phyloP scores from a whole-genome alignment of 768 basidiomycete species.

The Inosperma sp. region DNA sequence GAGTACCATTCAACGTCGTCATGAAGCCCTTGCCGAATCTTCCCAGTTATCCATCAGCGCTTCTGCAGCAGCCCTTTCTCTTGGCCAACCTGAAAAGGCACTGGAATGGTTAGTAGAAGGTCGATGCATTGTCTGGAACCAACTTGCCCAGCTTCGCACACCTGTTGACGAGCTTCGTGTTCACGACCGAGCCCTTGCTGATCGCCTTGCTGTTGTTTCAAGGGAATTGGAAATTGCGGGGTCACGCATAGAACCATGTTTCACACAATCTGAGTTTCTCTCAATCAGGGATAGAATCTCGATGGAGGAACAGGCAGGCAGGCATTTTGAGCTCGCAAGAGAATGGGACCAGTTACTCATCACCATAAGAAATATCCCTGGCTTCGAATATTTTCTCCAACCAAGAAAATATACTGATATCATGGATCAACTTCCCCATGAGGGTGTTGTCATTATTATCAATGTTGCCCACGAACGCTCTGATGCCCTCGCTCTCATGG shows the following conservation, averaged over 20 bases:
- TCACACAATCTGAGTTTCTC: neutral
- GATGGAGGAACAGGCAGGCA: conserved; percentile 14
- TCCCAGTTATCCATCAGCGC: conserved; percentile 3
- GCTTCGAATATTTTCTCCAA: conserved; percentile 20
- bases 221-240: conserved; percentile 10
- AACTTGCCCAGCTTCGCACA: conserved; percentile 21
- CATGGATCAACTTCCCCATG: conserved; percentile 6
- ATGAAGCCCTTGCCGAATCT: neutral
- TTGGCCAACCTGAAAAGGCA: neutral
- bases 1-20: conserved; percentile 5
- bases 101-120: conserved; percentile 34
- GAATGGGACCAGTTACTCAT: conserved; percentile 19
- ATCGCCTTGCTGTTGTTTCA: conserved; percentile 9
- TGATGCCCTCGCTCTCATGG: conserved; percentile 8
- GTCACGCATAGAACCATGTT: neutral
- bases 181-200: conserved; percentile 10
- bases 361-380: conserved; percentile 9
- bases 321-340: conserved; percentile 14
- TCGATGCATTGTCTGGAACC: conserved; percentile 27
- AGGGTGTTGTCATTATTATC: conserved; percentile 9
- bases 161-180: conserved; percentile 18
- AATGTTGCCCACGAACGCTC: conserved; percentile 2
- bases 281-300: conserved; percentile 7
- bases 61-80: neutral
- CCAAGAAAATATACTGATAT: conserved; percentile 10